phyloP scores from a whole-genome alignment of 495 filamentous ascomycete species.

The Aspergillus ostianus region DNA sequence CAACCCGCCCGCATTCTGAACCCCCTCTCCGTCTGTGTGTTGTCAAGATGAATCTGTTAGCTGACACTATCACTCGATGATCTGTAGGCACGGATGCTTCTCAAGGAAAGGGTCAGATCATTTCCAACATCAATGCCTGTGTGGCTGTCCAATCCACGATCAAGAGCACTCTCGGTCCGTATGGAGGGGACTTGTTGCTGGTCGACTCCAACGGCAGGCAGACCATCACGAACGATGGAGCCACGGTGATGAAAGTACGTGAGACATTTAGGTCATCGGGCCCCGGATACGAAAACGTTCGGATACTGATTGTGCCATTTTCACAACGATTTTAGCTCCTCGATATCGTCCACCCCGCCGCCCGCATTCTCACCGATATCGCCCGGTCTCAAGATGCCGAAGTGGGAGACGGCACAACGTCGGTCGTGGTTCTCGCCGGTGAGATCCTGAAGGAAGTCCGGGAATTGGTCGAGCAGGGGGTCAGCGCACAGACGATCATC shows the following conservation, averaged over 20 bases:
- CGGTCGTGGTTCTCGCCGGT: slow-evolving; percentile 91
- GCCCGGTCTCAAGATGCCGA: slow-evolving; percentile 98
- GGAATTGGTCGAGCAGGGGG: slow-evolving; percentile 92
- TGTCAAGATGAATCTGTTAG: slow-evolving; percentile 6
- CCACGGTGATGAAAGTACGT: slow-evolving; percentile 95
- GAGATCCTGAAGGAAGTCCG: slow-evolving; percentile 96
- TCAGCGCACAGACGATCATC: slow-evolving; percentile 95
- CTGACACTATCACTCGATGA: slow-evolving; percentile 17
- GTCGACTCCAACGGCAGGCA: slow-evolving; percentile 93
- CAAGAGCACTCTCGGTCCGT: slow-evolving; percentile 93
- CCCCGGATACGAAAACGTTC: not conserved
- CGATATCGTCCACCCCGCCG: slow-evolving; percentile 97
- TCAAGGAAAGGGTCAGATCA: slow-evolving; percentile 93
- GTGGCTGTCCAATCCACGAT: slow-evolving; percentile 95
- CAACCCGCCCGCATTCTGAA: slow-evolving; percentile 36
- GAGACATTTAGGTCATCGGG: not conserved
- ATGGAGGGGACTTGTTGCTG: slow-evolving; percentile 92
- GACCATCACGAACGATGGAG: slow-evolving; percentile 98
- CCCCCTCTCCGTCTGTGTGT: slow-evolving; percentile 25
- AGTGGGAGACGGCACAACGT: slow-evolving; percentile 96
- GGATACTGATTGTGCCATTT: slow-evolving; percentile 18
- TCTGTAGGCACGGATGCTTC: slow-evolving; percentile 87
- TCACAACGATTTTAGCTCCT: slow-evolving; percentile 61
- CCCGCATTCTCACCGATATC: slow-evolving; percentile 96
- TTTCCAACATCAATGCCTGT: slow-evolving; percentile 98